Base-by-base conservation (phyloP, 2,329 filamentous ascomycete genomes). In the Pseudogymnoascus sp. region DNA sequence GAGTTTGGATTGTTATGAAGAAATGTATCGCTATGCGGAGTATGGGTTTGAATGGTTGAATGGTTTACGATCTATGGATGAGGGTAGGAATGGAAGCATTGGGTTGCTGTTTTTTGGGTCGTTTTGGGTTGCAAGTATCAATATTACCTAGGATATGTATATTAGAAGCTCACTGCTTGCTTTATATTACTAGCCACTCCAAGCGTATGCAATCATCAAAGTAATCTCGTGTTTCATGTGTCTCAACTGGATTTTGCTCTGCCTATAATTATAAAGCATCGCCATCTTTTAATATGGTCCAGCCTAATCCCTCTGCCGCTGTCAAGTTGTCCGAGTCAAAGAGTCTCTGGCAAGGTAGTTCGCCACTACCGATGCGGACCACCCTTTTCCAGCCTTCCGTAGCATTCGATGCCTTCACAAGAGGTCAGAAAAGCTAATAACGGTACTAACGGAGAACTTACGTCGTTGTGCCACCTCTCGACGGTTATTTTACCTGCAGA, bases 381-480 rank as follows among this genome's bases (percentile, higher is more conserved):
- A 21, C 48, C 29, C 48, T 29, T 35, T 33, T 55, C 48, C 48
- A 55, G 9, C 29, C 48, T 35, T 55, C 48, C 15, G 15, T 55
- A 3, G 27, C 15, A 17, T 35, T 55, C 48, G 29, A 33, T 17
- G n/a, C 48, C 48, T 12, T 17, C 15, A 17, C 25, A 29, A 55
- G n/a, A 55, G 21, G 48, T 55, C 15, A 55, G 48, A 35, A 33
- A 55, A 35, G 4, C n/a, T 21, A 21, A 33, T 33, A 12, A 7
- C 5, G 1, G 35, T 55, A 33, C 5, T 7, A 12, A 17, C 5
- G 5, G 9, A 13, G 2, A 25, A 44, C 35, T 60, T 38, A 62
- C 61, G 31, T 60, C n/a, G 25, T 9, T 63, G 13, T 62, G 58
- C 64, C 63, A 69, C 39, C 67, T 58, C 29, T 67, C 67, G 15